Percentiles rank a stretch among this genome's conserved stretches.
phyloP scores from a whole-genome alignment of 1,284 basidiomycete species.

The Quambalaria eucalypti region DNA sequence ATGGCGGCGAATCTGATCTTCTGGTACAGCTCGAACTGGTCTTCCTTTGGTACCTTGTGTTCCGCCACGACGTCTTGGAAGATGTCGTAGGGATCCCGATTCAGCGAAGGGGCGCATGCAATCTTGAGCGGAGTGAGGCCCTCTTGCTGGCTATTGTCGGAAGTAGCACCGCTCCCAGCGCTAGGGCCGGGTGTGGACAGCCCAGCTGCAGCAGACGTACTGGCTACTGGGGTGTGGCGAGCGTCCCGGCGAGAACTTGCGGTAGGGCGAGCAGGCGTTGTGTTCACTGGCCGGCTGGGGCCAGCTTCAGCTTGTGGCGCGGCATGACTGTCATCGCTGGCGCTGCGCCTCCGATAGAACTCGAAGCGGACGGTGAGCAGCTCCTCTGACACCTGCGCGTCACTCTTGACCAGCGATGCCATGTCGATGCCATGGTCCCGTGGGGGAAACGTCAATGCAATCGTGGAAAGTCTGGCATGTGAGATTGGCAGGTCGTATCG shows the following conservation, averaged over 20 bases:
- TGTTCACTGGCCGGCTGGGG: not conserved
- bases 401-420: conserved; percentile 46
- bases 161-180: not conserved
- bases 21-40: conserved; percentile 81
- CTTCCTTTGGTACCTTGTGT: conserved; percentile 68
- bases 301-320: not conserved
- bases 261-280: not conserved
- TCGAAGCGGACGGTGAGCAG: conserved; percentile 48
- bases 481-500: conserved; percentile 33
- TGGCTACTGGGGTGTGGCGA: not conserved
- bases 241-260: too few relatives aligned
- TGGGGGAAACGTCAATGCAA: conserved; percentile 40
- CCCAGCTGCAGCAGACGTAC: not conserved
- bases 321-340: not conserved
- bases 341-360: conserved; percentile 47
- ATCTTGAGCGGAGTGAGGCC: conserved; percentile 32
- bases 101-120: conserved; percentile 9
- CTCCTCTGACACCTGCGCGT: conserved; percentile 35
- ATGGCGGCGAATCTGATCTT: conserved; percentile 71
- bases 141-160: conserved; percentile 12
- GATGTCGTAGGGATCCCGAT: conserved; percentile 47
- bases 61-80: conserved; percentile 65
- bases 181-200: conserved; percentile 2
- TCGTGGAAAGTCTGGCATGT: conserved; percentile 30
- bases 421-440: conserved; percentile 48